Evolutionary conservation across 2,329 filamentous ascomycete species (phyloP), one percentile per base, ranked within the genome.

Genomic region (Verticillium isaacii): DNA sequence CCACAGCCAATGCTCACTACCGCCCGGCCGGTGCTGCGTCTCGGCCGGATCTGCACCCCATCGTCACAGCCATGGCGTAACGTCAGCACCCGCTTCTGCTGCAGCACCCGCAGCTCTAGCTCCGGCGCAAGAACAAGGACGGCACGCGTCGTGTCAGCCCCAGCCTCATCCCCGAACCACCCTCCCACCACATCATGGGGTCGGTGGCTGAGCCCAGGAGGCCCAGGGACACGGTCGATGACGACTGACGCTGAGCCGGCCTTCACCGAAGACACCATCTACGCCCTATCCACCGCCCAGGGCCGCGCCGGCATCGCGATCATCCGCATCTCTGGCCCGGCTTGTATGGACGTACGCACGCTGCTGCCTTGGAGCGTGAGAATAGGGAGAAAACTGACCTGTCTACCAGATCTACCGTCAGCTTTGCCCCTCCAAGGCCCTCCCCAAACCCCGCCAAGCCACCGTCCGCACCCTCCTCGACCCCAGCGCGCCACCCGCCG

Each of bases 301-400:
- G 95, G 94, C 1, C 88, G 88, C 71, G 93, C 92, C 54, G 95
- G 93, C 1, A 97, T 99, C 72, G 94, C 94, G 1, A 88, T 98
- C 39, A 87, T 98, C 59, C 87, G 95, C 15, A 82, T 97, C 32
- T 97, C 95, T 5, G 95, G 95, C 0, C 84, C 90, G 32, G 86
- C 87, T 55, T 94, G 90, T 74, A 75, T 85, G 63, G 80, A 88
- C 69, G 89, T 92, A 79, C 68, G 76, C 34, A 50, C 19, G 19
- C 8, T 50, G 45, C n/a, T 50, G 45, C 45, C 45, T 50, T 50
- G 45, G 45, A 23, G 23, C 8, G 19, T 50, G 17, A 50, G 7
- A 50, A 12, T n/a, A 50, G 8, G 1, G 23, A n/a, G 23, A 9
- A 50, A 50, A 23, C 17, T 50, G 45, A 50, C 45, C 45, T 9